Evolutionary conservation across 306 rosid genomes (phyloP).

Genomic region (Prunus mongolica): DNA sequence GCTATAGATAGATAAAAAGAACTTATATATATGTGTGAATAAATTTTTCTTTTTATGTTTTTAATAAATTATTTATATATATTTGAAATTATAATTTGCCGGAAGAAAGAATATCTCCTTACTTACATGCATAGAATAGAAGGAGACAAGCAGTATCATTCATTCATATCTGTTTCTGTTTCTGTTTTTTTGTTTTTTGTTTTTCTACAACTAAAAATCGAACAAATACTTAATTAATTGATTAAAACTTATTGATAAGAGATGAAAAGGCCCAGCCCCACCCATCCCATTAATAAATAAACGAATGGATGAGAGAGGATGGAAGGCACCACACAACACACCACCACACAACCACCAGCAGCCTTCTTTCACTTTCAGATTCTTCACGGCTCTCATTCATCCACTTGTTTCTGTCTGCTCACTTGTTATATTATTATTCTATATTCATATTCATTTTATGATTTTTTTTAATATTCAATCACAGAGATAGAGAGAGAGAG

Average conservation of each 20-base stretch:
- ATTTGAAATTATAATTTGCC: fast-evolving
- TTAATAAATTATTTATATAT: too few species aligned
- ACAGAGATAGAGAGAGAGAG: not conserved
- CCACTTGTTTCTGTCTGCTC: not conserved
- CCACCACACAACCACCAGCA: too few species aligned
- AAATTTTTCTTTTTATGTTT: too few species aligned
- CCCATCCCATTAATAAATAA: not conserved
- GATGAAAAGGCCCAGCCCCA: not conserved
- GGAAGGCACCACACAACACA: too few species aligned
- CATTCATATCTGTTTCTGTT: not conserved
- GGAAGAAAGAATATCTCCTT: too few species aligned
- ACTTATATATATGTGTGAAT: too few species aligned
- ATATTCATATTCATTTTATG: not conserved
- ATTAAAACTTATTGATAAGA: not conserved
- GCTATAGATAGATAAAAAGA: too few species aligned
- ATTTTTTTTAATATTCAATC: not conserved
- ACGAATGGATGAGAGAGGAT: not conserved
- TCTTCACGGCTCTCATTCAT: slow-evolving; percentile 8
- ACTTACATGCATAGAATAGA: too few species aligned
- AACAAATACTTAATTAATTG: too few species aligned
- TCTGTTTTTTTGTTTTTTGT: too few species aligned
- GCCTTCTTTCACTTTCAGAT: not conserved
- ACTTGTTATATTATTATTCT: not conserved
- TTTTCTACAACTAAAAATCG: too few species aligned
- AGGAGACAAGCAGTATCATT: too few species aligned